Conservation (phyloP, 345 rosid genomes). For the Euphorbia peplus region DNA sequence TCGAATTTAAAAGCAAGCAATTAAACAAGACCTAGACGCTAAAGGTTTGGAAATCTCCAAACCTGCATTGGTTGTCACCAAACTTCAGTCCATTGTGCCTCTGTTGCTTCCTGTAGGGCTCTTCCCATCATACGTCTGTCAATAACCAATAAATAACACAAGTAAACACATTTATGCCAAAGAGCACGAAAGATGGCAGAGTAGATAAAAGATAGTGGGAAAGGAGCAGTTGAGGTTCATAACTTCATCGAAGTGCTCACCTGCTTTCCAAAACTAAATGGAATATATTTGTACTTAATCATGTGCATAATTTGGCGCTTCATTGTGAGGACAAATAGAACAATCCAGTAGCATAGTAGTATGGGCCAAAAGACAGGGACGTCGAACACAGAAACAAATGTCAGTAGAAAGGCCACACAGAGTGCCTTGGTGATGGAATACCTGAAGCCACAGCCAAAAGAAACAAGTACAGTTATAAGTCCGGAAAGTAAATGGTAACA, state of each 20-base stretch:
- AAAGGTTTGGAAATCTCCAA: not conserved
- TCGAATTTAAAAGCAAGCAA: not conserved
- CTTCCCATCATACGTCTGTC: conserved; percentile 43
- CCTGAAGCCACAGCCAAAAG: conserved; percentile 34
- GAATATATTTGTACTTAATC: conserved; percentile 62
- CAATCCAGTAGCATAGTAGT: conserved; percentile 66
- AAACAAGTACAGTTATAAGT: not conserved
- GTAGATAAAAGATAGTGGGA: not conserved
- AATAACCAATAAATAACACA: conserved; percentile 1
- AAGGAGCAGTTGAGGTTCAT: not conserved
- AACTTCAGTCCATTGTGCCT: conserved; percentile 37
- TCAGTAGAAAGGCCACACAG: conserved; percentile 65
- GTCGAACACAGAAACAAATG: conserved; percentile 67
- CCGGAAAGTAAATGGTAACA: not conserved
- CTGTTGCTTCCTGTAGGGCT: conserved; percentile 29
- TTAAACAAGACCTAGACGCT: conserved; percentile 13
- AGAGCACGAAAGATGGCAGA: not conserved
- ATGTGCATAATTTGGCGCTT: conserved; percentile 64
- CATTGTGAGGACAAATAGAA: conserved; percentile 69
- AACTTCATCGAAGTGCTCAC: conserved; percentile 24
- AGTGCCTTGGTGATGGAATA: conserved; percentile 73
- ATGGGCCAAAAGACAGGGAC: conserved; percentile 94
- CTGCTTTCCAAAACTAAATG: conserved; percentile 58
- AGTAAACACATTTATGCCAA: not conserved
- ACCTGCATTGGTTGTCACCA: conserved; percentile 6